Percentiles rank a stretch among this genome's conserved stretches.
phyloP scores from a whole-genome alignment of 192 early-diverging fungal species.

The Coemansia biformis region DNA sequence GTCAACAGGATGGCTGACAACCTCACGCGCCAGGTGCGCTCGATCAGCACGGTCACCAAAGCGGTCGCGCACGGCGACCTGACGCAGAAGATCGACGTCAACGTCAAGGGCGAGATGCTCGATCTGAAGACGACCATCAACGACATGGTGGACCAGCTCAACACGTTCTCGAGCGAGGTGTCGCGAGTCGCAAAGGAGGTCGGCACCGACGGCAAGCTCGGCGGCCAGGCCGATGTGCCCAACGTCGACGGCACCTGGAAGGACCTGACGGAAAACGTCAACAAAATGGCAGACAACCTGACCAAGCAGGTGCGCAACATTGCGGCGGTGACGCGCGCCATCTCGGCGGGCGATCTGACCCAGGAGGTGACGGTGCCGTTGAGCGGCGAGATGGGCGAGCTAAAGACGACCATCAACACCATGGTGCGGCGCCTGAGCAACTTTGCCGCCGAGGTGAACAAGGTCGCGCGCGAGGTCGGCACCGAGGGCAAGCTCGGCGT shows the following conservation, averaged over 20 bases:
- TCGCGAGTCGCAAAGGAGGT: slow-evolving; percentile 59
- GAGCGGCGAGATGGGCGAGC: slow-evolving; percentile 56
- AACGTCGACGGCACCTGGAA: slow-evolving; percentile 64
- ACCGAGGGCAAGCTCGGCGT: slow-evolving; percentile 72
- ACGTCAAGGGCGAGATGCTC: slow-evolving; percentile 57
- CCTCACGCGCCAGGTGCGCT: slow-evolving; percentile 48
- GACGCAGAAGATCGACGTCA: slow-evolving; percentile 50
- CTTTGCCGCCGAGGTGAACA: slow-evolving; percentile 60
- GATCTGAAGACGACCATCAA: slow-evolving; percentile 66
- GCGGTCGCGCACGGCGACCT: slow-evolving; percentile 50
- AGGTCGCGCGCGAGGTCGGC: slow-evolving; percentile 63
- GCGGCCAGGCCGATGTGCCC: slow-evolving; percentile 57
- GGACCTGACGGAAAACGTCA: slow-evolving; percentile 64
- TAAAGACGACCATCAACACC: slow-evolving; percentile 59
- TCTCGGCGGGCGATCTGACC: slow-evolving; percentile 58
- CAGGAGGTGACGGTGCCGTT: slow-evolving; percentile 51
- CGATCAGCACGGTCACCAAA: slow-evolving; percentile 54
- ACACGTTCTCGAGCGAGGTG: slow-evolving; percentile 46
- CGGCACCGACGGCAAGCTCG: slow-evolving; percentile 64
- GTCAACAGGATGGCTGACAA: slow-evolving; percentile 42
- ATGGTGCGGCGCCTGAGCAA: slow-evolving; percentile 57
- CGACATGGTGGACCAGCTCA: slow-evolving; percentile 59
- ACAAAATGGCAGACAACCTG: slow-evolving; percentile 63
- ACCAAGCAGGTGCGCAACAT: slow-evolving; percentile 66
- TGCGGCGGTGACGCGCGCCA: slow-evolving; percentile 61